Base-by-base conservation (phyloP, 306 rosid genomes). In the Fragaria nilgerrensis region DNA sequence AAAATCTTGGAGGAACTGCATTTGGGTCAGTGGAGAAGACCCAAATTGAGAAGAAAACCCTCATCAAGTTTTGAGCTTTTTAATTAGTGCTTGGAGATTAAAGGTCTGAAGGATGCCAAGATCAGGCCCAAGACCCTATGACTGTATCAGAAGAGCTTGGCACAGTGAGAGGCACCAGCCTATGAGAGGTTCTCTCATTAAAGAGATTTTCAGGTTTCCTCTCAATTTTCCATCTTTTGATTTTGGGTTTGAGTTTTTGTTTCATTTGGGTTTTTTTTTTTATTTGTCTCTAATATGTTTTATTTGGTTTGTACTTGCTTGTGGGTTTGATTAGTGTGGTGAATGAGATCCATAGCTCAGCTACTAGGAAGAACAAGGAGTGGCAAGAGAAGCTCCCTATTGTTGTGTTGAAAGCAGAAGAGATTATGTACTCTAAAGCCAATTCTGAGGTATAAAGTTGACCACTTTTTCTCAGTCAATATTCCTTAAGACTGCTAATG, bases 371-470 rank as follows among this genome's bases (percentile, higher is more conserved):
- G 85, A 93, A 90, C 79, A 93, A 84, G 74, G 93, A 93, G 77
- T 93, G 92, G 89, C 94, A 93, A 81, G 90, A 89, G 86, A 90
- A 90, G 85, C 94, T 90, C 32, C 96, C 94, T 27, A 66, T 89
- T 74, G 97, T 93, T 62, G 96, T 93, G 20, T 85, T 90, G 78
- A 90, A 68, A 82, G 96, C 83, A 1, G 97, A 93, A 76, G 94
- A 86, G 72, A 90, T 93, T 75, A 74, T 93, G 86, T 93, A 90
- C 88, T 93, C 93, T 17, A 90, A 93, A 84, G 97, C 96, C 80
- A 89, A 84, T 75, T 89, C 93, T 68, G 88, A 86, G 97, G 97
- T 93, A 68, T 41, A 2, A 75, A 20, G 12, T 59, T 55, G 68
- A 2, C 41, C 27, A 5, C 55, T 75, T 12, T 20, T 70, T 69